Evolutionary conservation across 208 protist genomes (phyloP), one percentile per base, ranked within the genome.

Genomic region (Perkinsela sp.): DNA sequence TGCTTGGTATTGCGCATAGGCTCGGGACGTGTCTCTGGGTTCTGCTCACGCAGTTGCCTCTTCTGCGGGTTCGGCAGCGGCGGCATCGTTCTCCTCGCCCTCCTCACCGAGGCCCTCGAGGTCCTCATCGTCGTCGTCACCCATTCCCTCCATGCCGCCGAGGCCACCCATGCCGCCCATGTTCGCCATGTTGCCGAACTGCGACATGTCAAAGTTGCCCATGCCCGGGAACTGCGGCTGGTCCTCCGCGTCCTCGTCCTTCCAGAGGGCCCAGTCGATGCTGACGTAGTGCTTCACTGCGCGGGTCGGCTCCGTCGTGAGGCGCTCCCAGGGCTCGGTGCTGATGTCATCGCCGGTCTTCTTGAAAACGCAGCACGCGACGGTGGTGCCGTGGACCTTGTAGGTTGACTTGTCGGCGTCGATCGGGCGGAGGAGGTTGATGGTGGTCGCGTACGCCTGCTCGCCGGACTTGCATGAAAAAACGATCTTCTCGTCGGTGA

Each of bases 401-500:
- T 31, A 70, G 16, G 48, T 70, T 48, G 68, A 70, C 1, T 70
- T 48, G 31, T 70, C 32, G 1, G 22, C 31, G 31, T 22, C n/a
- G 28, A 70, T 70, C 32, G 48, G 48, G 32, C 0, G 48, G 31
- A 16, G 31, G 28, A 70, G 32, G 48, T 70, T 29, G 2, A 66
- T 28, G 0, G 48, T 66, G 0, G 66, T 31, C 32, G 31, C 68
- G 32, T 70, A 70, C 6, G 22, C 1, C 1, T 48, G 1, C 32
- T n/a, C 57, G 32, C 32, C 1, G 68, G 28, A n/a, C 31, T 28
- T 71, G 72, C 78, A 85, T 48, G 75, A 66, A 32, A 83, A 77
- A 29, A 67, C 68, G 29, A 92, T 75, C 66, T 72, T 66, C 0
- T 80, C 77, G 1, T 81, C 73, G 40, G 71, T 70, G 30, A 89